Conservation (phyloP, 495 filamentous ascomycete species). For the Echria macrotheca region DNA sequence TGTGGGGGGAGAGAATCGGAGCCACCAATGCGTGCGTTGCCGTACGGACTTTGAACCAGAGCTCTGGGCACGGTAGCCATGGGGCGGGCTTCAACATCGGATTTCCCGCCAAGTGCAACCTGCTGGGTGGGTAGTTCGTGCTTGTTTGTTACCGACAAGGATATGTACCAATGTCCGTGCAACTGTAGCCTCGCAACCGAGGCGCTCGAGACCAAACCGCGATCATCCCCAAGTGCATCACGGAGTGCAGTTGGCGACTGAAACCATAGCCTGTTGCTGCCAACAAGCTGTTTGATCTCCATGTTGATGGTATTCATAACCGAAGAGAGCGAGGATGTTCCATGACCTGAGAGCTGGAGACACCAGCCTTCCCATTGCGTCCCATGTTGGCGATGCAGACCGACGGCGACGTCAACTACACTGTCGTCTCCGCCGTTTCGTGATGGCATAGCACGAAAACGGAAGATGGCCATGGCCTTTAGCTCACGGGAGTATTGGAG, state of each 20-base stretch:
- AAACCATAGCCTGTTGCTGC: not conserved
- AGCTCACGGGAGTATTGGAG: not conserved
- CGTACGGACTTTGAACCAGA: no score
- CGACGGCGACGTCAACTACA: not conserved
- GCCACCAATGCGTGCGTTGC: no score
- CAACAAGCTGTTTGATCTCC: not conserved
- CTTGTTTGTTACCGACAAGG: not conserved
- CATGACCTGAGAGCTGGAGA: not conserved
- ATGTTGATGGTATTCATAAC: not conserved
- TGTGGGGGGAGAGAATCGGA: not conserved
- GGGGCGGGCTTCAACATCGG: no score
- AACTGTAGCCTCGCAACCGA: not conserved
- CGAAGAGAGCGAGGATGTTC: not conserved
- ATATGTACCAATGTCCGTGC: conserved; percentile 1
- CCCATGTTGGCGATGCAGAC: not conserved
- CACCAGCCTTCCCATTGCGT: conserved; percentile 1
- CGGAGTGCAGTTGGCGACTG: not conserved
- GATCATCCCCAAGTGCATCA: not conserved
- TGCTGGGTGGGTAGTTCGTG: not conserved
- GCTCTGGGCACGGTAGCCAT: no score
- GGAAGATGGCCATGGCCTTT: not conserved
- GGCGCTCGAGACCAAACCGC: not conserved
- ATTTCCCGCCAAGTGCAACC: no score
- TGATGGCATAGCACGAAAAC: no score
- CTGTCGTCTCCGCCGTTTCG: not conserved